Evolutionary conservation across 1,284 basidiomycete genomes (phyloP).

Genomic region (Psilocybe mexicana): DNA sequence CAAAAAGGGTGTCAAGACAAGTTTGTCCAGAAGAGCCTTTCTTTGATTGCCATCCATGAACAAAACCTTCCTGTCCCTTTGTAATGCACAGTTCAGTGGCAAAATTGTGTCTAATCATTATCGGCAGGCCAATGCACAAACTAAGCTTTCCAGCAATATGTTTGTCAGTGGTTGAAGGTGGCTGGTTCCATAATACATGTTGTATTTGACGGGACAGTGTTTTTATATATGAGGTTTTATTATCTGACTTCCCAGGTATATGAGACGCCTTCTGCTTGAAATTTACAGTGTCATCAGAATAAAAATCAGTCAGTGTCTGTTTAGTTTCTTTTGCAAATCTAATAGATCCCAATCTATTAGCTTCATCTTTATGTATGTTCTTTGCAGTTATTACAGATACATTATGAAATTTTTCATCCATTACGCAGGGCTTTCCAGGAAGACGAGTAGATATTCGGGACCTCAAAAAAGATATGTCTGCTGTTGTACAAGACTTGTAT

Average conservation of each 20-base stretch:
- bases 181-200: slow-evolving; percentile 14
- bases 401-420: background rate
- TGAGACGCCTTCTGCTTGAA: no score
- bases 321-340: slow-evolving; percentile 16
- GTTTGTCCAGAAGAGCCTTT: background rate
- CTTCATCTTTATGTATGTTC: slow-evolving; percentile 28
- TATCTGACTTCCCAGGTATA: no score
- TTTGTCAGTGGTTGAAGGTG: slow-evolving; percentile 14
- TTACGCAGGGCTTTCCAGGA: slow-evolving; percentile 10
- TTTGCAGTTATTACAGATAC: background rate
- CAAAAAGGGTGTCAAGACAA: no score
- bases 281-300: slow-evolving; percentile 1
- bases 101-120: slow-evolving; percentile 27
- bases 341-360: slow-evolving; percentile 4
- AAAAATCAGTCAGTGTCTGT: slow-evolving; percentile 22
- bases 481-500: background rate
- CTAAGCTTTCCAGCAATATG: slow-evolving; percentile 18
- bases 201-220: slow-evolving; percentile 11
- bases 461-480: background rate
- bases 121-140: slow-evolving; percentile 22
- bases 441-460: slow-evolving; percentile 16
- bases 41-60: slow-evolving; percentile 23
- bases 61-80: slow-evolving; percentile 28
- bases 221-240: background rate
- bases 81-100: slow-evolving; percentile 28